phyloP scores from a whole-genome alignment of 805 yeast genomes.

The Jamesozyma piceae region DNA sequence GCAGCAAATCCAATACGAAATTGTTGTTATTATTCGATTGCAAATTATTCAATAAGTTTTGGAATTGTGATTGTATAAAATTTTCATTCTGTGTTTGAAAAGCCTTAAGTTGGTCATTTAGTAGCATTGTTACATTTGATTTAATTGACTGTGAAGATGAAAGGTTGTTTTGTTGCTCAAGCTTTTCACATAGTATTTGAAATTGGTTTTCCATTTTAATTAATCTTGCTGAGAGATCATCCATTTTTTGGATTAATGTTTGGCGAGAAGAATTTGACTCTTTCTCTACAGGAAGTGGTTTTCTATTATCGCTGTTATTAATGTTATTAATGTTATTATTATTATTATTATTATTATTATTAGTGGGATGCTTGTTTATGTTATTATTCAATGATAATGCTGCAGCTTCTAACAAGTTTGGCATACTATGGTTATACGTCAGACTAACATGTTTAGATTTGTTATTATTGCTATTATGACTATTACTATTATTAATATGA shows the following conservation, averaged over 20 bases:
- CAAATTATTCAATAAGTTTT: background rate
- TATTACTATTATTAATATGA: too few relatives aligned
- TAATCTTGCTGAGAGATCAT: constrained; percentile 25
- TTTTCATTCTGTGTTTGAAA: constrained; percentile 5
- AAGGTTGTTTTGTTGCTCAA: constrained; percentile 16
- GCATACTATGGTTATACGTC: constrained; percentile 1
- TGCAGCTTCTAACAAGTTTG: background rate
- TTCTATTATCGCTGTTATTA: background rate
- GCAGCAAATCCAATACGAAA: constrained; percentile 22
- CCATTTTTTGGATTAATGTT: constrained; percentile 27
- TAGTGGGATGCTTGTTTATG: background rate
- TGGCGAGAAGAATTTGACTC: constrained; percentile 4
- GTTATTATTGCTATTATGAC: background rate
- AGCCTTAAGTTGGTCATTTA: constrained; percentile 4
- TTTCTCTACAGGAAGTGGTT: background rate
- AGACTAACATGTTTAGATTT: background rate
- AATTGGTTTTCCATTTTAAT: constrained; percentile 27
- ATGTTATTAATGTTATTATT: background rate
- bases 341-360: background rate
- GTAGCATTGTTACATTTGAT: constrained; percentile 1
- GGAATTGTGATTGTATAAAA: constrained; percentile 1
- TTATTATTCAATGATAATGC: background rate
- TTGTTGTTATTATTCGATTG: background rate
- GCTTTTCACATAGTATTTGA: constrained; percentile 16
- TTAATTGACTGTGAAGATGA: constrained; percentile 1